Conservation (phyloP, 495 filamentous ascomycete genomes). For the Lophiotrema nucula region DNA sequence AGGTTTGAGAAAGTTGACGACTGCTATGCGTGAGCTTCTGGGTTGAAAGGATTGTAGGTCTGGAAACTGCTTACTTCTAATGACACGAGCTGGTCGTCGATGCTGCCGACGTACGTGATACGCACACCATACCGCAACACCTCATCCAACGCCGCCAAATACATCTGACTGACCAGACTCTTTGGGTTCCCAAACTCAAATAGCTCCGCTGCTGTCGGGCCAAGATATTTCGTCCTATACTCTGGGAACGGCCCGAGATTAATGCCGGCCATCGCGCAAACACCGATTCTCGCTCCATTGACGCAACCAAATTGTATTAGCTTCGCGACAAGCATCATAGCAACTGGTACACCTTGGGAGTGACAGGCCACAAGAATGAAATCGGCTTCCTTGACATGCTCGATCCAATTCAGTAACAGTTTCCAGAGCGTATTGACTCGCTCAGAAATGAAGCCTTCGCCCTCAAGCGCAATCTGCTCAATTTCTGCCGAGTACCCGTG, state of each 20-base stretch:
- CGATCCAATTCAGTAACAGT: constrained; percentile 89
- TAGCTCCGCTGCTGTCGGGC: constrained; percentile 83
- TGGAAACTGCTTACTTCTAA: constrained; percentile 60
- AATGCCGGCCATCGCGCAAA: constrained; percentile 94
- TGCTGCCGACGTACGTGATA: constrained; percentile 83
- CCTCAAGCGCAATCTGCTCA: constrained; percentile 90
- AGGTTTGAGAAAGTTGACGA: constrained; percentile 81
- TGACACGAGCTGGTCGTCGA: constrained; percentile 94
- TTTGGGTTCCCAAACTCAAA: constrained; percentile 85
- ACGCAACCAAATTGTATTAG: constrained; percentile 78
- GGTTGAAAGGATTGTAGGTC: constrained; percentile 20
- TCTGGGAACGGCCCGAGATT: constrained; percentile 88
- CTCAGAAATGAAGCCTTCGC: constrained; percentile 93
- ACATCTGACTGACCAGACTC: constrained; percentile 77
- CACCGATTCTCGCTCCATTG: constrained; percentile 64
- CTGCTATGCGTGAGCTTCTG: constrained; percentile 42
- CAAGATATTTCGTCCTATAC: constrained; percentile 79
- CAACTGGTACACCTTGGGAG: constrained; percentile 92
- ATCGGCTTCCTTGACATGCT: constrained; percentile 81
- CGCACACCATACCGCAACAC: constrained; percentile 75
- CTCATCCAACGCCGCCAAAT: constrained; percentile 69
- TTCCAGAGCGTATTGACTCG: constrained; percentile 92
- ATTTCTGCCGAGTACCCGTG: constrained; percentile 58
- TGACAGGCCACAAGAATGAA: constrained; percentile 88
- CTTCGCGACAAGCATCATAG: constrained; percentile 89